Evolutionary conservation across 345 rosid genomes (phyloP).

Genomic region (Pistacia atlantica): DNA sequence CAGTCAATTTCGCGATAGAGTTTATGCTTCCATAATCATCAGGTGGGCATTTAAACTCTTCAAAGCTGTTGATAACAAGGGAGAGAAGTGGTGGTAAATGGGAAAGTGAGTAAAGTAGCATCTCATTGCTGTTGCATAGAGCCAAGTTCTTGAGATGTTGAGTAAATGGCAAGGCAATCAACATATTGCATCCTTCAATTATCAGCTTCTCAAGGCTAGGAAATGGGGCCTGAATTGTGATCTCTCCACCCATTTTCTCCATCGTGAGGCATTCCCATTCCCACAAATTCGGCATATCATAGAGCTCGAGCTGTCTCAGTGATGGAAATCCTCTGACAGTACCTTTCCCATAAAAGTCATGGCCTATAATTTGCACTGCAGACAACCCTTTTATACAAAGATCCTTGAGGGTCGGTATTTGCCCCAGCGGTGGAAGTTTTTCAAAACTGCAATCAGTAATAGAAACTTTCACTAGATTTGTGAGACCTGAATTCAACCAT

Average conservation of each 20-base stretch:
- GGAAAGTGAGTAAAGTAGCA: conserved; percentile 15
- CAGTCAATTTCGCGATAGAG: conserved; percentile 15
- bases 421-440: conserved; percentile 31
- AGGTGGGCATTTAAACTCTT: background rate
- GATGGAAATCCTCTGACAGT: conserved; percentile 23
- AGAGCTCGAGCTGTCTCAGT: conserved; percentile 25
- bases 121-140: conserved; percentile 25
- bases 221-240: conserved; percentile 9
- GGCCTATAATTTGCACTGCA: conserved; percentile 11
- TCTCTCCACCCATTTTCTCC: background rate
- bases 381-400: conserved; percentile 22
- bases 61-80: conserved; percentile 20
- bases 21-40: background rate
- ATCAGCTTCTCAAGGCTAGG: conserved; percentile 26
- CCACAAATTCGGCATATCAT: conserved; percentile 24
- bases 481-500: conserved; percentile 19
- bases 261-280: conserved; percentile 14
- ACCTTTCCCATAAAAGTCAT: conserved; percentile 23
- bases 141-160: conserved; percentile 28
- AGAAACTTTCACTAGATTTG: conserved; percentile 17
- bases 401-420: conserved; percentile 23
- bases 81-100: conserved; percentile 11
- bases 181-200: conserved; percentile 20
- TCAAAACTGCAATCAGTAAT: conserved; percentile 16
- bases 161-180: conserved; percentile 20